Base-by-base conservation (phyloP, 2,329 filamentous ascomycete genomes). In the Aspergillus aculeatus region DNA sequence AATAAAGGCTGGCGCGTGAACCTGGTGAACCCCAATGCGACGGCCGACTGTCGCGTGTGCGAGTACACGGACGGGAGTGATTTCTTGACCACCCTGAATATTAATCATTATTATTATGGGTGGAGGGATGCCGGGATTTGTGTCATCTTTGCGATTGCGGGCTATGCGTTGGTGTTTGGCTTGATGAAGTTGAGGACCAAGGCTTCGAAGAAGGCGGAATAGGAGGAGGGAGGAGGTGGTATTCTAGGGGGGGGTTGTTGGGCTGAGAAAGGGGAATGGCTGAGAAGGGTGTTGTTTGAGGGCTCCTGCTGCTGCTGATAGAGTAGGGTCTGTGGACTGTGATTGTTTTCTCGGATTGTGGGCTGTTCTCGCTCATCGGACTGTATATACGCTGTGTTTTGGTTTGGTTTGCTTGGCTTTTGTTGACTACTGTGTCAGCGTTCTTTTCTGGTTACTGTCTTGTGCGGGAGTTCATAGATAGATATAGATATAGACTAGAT, bases 71-170 rank as follows among this genome's bases (percentile, higher is more conserved):
- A 68, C 19, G 87, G 86, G 0, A 78, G 81, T 5, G 87, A 89
- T 59, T 90, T 88, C 63, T 70, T 90, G 2, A 66, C 73, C 2
- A 84, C 80, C 0, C 63, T 90, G 12, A 88, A 89, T 68, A 66
- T 90, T 7, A 77, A 78, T 1, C 79, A 85, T 4, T 85, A 89
- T 64, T 84, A 80, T 61, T 86, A 86, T 64, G 87, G 86, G 0
- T 91, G 88, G 88, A 80, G 88, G 52, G 81, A 90, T 71, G 84
- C 84, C 0, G 88, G 69, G 0, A 85, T 89, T 51, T 80, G 83
- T 2, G 82, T 82, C 1, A 74, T 85, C 5, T 87, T 88, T 64
- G 82, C 77, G 1, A 60, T 84, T 44, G 82, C 79, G 57, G 83
- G 80, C 1, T 89, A 88, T 61, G 75, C 71, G 2, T 56, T 82